Evolutionary conservation across 2,329 filamentous ascomycete species (phyloP).

Genomic region (Aspergillus alliaceus): DNA sequence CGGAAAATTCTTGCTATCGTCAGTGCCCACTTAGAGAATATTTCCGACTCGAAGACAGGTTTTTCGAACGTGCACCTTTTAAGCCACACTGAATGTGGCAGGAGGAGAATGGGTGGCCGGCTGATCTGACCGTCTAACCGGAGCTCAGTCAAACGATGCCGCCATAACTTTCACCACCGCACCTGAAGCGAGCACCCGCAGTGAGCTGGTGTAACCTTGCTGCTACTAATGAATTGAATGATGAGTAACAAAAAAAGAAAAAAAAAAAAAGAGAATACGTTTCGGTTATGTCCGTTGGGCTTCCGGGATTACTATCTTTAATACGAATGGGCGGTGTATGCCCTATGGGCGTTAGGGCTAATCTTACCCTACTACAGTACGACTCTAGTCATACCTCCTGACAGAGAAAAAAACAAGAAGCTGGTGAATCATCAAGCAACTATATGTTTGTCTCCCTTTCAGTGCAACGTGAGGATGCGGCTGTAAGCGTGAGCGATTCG

Average conservation of each 20-base stretch:
- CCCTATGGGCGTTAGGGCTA: neutral
- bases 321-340: slow-evolving; percentile 1
- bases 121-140: slow-evolving; percentile 14
- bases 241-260: neutral
- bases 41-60: neutral
- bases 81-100: neutral
- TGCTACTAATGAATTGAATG: neutral
- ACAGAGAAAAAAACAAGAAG: neutral
- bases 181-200: slow-evolving; percentile 6
- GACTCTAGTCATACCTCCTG: neutral
- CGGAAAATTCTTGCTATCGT: neutral
- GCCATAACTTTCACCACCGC: neutral
- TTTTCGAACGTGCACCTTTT: neutral
- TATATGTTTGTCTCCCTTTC: neutral
- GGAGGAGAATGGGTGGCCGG: slow-evolving; percentile 2
- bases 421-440: neutral
- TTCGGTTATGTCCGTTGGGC: neutral
- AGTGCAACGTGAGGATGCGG: neutral
- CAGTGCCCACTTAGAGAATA: neutral
- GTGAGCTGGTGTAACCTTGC: slow-evolving; percentile 1
- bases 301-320: neutral
- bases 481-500: neutral
- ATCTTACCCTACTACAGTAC: neutral
- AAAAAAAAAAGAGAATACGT: neutral
- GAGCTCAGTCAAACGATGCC: neutral